phyloP scores from a whole-genome alignment of 306 rosid genomes.

The Cyclanthera cordifolia region DNA sequence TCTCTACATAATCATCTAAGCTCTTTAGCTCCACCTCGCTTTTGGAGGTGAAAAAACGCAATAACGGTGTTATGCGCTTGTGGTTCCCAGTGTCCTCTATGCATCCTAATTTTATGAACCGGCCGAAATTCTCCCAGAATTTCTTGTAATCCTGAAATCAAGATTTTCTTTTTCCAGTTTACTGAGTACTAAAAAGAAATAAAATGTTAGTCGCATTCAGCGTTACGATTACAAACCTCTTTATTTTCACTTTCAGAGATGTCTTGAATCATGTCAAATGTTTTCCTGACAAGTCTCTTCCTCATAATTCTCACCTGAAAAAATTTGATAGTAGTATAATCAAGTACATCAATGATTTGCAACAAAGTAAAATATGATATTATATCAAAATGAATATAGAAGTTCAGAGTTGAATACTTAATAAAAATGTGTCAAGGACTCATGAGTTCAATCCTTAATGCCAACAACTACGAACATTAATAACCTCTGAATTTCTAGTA shows the following conservation, averaged over 20 bases:
- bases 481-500: too few relatives aligned
- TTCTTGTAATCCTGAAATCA: slow-evolving; percentile 78
- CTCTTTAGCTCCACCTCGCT: slow-evolving; percentile 81
- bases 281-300: slow-evolving; percentile 88
- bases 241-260: slow-evolving; percentile 76
- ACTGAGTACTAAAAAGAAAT: slow-evolving; percentile 12
- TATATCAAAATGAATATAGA: neutral
- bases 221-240: slow-evolving; percentile 43
- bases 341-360: neutral
- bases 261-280: slow-evolving; percentile 97
- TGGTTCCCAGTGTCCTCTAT: slow-evolving; percentile 90
- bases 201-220: neutral
- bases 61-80: slow-evolving; percentile 81
- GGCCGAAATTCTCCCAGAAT: slow-evolving; percentile 98
- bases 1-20: slow-evolving; percentile 83
- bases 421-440: too few relatives aligned
- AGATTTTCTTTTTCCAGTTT: slow-evolving; percentile 1
- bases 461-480: too few relatives aligned
- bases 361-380: neutral
- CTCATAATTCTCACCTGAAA: slow-evolving; percentile 96
- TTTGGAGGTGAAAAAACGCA: slow-evolving; percentile 84
- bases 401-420: neutral
- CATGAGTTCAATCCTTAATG: too few relatives aligned
- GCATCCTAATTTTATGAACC: slow-evolving; percentile 87
- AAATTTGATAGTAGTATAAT: slow-evolving; percentile 1